A percentile compares a stretch with the other conserved stretches of the same genome.
phyloP scores from a whole-genome alignment of 2,329 filamentous ascomycete genomes.

The Delphinella strobiligena region DNA sequence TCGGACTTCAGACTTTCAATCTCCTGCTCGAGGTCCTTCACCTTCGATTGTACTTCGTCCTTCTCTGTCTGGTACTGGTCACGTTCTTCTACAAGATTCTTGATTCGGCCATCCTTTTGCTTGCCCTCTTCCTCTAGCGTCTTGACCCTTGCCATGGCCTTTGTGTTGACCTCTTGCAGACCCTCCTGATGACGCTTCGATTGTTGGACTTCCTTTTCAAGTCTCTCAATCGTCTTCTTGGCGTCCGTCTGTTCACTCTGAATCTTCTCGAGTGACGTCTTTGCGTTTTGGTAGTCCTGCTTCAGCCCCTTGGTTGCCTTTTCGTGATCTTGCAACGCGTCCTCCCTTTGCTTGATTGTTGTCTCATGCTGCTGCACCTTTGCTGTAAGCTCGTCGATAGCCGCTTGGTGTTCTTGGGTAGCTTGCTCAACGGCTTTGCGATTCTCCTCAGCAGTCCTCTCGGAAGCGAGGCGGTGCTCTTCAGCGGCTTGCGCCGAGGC shows the following conservation, averaged over 20 bases:
- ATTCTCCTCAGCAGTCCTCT: slow-evolving; percentile 11
- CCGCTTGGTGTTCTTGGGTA: slow-evolving; percentile 13
- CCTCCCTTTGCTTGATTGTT: slow-evolving; percentile 1
- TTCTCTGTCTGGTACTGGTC: slow-evolving; percentile 15
- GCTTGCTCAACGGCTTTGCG: slow-evolving; percentile 9
- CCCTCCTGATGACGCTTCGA: slow-evolving; percentile 18
- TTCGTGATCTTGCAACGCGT: slow-evolving; percentile 4
- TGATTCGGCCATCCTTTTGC: slow-evolving; percentile 4
- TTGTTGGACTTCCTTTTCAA: slow-evolving; percentile 17
- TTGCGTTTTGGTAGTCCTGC: slow-evolving; percentile 5
- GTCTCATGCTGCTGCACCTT: background rate
- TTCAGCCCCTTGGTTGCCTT: slow-evolving; percentile 1
- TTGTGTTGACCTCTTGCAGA: slow-evolving; percentile 11
- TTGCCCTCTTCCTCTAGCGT: slow-evolving; percentile 13
- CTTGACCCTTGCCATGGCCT: slow-evolving; percentile 11
- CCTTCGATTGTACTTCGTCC: slow-evolving; percentile 12
- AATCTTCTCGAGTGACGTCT: background rate
- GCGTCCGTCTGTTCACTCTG: background rate
- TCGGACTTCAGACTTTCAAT: slow-evolving; percentile 13
- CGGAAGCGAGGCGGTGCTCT: slow-evolving; percentile 6
- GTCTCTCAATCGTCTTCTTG: slow-evolving; percentile 1
- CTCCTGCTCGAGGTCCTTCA: slow-evolving; percentile 32
- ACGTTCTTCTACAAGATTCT: slow-evolving; percentile 13
- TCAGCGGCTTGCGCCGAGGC: slow-evolving; percentile 13
- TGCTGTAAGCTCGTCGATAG: slow-evolving; percentile 1